Percentiles rank a stretch among this genome's conserved stretches.
Conservation (phyloP, 2,329 filamentous ascomycete genomes). For the Pyricularia sp. region DNA sequence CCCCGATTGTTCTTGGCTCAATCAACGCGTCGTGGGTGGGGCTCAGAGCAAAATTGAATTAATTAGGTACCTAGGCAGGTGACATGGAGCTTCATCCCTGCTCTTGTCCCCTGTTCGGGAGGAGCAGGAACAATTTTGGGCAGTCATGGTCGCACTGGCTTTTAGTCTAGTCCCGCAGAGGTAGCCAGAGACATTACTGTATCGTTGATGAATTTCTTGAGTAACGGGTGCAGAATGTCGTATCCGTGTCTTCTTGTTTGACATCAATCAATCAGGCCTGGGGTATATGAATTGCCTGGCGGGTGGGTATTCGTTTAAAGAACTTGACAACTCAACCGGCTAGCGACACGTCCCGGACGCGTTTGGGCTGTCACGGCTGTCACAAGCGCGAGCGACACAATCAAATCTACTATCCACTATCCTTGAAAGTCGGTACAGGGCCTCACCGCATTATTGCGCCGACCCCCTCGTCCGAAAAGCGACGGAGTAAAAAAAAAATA, state of each 20-base stretch:
- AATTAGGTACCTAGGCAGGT: too few species aligned
- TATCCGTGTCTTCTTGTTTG: too few species aligned
- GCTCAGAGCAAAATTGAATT: neutral
- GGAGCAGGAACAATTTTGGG: neutral
- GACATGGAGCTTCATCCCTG: neutral
- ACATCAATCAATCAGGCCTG: neutral
- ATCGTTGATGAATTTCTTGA: too few species aligned
- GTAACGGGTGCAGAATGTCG: too few species aligned
- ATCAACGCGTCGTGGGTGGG: neutral
- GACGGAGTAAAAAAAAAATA: neutral
- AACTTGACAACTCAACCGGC: neutral
- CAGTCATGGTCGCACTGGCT: neutral
- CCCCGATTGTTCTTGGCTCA: neutral
- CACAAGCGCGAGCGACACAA: neutral
- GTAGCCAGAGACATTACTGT: neutral
- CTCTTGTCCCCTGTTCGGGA: neutral
- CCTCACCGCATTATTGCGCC: neutral
- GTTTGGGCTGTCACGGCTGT: neutral
- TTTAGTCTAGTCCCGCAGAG: neutral
- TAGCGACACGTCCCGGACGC: neutral
- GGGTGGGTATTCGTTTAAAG: neutral
- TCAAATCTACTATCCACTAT: too few species aligned
- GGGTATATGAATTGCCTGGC: neutral
- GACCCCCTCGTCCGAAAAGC: neutral
- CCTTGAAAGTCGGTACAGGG: neutral